Evolutionary conservation across 2,329 filamentous ascomycete species (phyloP).

Genomic region (Hypoxylon sp.): DNA sequence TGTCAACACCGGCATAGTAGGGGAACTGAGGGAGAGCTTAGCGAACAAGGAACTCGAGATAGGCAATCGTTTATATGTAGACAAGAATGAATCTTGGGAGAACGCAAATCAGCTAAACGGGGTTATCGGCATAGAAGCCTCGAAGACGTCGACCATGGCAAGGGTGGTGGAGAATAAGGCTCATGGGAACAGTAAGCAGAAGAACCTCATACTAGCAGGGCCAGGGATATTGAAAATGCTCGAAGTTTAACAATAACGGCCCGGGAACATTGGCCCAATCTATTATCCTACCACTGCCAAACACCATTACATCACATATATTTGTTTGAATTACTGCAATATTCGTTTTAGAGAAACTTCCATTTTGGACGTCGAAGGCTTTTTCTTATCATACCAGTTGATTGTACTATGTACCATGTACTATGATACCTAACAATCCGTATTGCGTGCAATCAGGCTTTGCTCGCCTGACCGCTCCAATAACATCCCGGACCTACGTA

Average conservation of each 20-base stretch:
- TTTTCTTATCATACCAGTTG: background rate
- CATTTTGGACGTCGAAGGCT: no score
- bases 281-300: background rate
- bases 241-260: background rate
- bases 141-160: constrained; percentile 1
- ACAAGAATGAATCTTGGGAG: constrained; percentile 5
- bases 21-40: constrained; percentile 6
- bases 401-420: background rate
- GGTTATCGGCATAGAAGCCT: constrained; percentile 8
- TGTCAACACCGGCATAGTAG: constrained; percentile 4
- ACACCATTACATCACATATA: no score
- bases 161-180: constrained; percentile 9
- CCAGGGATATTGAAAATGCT: background rate
- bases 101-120: constrained; percentile 17
- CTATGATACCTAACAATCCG: background rate
- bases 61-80: background rate
- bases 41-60: background rate
- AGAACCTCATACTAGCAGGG: constrained; percentile 8
- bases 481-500: background rate
- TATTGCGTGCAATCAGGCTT: no score
- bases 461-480: background rate
- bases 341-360: background rate
- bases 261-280: background rate
- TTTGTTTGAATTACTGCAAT: background rate
- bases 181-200: constrained; percentile 12